phyloP scores from a whole-genome alignment of 805 yeast species.

The Schizosaccharomyces octosporus region DNA sequence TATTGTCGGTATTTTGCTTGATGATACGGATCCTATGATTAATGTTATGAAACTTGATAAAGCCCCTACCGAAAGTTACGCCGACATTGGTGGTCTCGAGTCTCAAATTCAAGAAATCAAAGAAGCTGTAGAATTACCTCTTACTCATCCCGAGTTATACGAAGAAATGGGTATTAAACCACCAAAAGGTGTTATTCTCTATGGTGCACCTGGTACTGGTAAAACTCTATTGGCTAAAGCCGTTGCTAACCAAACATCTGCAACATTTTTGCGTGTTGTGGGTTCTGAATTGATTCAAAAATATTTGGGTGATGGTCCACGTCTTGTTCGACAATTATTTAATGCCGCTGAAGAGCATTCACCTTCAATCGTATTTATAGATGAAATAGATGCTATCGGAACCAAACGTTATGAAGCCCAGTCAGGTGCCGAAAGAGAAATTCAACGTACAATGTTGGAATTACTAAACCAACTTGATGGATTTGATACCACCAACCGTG shows the following conservation, averaged over 20 bases:
- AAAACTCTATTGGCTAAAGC: conserved; percentile 89
- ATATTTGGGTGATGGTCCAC: conserved; percentile 93
- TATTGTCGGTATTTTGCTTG: conserved; percentile 92
- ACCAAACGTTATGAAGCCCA: conserved; percentile 81
- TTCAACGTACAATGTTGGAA: conserved; percentile 94
- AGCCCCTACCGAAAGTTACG: conserved; percentile 87
- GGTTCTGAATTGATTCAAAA: conserved; percentile 94
- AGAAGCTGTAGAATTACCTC: conserved; percentile 85
- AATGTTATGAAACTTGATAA: conserved; percentile 94
- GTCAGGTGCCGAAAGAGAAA: conserved; percentile 91
- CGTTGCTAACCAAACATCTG: conserved; percentile 92
- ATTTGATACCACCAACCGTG: conserved; percentile 57
- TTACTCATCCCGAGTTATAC: conserved; percentile 87
- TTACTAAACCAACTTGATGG: conserved; percentile 87
- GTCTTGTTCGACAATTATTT: conserved; percentile 78
- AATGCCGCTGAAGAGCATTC: conserved; percentile 93
- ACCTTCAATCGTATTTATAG: conserved; percentile 93
- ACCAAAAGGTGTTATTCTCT: conserved; percentile 88
- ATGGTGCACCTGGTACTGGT: conserved; percentile 97
- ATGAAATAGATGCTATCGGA: conserved; percentile 97
- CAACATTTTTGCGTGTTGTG: conserved; percentile 83
- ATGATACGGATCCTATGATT: conserved; percentile 94
- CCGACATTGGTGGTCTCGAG: conserved; percentile 93
- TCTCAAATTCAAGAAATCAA: conserved; percentile 90
- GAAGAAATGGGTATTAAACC: conserved; percentile 98